Conservation (phyloP, 2,329 filamentous ascomycete genomes). For the Alternaria viburni region DNA sequence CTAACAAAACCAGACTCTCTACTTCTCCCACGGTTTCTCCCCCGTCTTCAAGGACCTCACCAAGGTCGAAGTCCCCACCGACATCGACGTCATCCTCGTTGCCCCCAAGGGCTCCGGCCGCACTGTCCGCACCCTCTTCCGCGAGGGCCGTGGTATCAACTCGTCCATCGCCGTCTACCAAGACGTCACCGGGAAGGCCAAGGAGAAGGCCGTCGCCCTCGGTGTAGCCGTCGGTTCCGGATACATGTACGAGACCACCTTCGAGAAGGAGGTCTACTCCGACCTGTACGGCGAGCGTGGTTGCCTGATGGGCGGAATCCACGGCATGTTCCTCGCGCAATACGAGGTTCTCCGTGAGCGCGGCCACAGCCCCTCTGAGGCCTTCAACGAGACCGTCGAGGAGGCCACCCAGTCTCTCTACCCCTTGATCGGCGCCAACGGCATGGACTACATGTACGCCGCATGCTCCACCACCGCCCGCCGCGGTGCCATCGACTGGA, state of each 20-base stretch:
- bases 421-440: slow-evolving; percentile 94
- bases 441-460: slow-evolving; percentile 99
- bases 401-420: slow-evolving; percentile 98
- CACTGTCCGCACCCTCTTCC: slow-evolving; percentile 98
- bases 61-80: slow-evolving; percentile 93
- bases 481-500: slow-evolving; percentile 99
- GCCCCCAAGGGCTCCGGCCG: slow-evolving; percentile 99
- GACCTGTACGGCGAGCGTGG: slow-evolving; percentile 99
- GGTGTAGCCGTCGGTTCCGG: slow-evolving; percentile 96
- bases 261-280: slow-evolving; percentile 99
- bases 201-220: slow-evolving; percentile 96
- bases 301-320: slow-evolving; percentile 99
- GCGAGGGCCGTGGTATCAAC: slow-evolving; percentile 99
- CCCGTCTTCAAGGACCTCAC: slow-evolving; percentile 99
- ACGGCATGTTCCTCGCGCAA: slow-evolving; percentile 99
- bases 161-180: slow-evolving; percentile 98
- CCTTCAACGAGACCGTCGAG: slow-evolving; percentile 99
- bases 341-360: slow-evolving; percentile 99
- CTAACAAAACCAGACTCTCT: slow-evolving; percentile 74
- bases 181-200: slow-evolving; percentile 95
- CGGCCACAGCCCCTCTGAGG: slow-evolving; percentile 95
- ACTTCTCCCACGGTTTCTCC: slow-evolving; percentile 99
- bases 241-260: slow-evolving; percentile 99
- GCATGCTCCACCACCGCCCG: slow-evolving; percentile 98
- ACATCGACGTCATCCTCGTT: slow-evolving; percentile 99